Base-by-base conservation (phyloP, 345 rosid species). In the Eucalyptus rudis region DNA sequence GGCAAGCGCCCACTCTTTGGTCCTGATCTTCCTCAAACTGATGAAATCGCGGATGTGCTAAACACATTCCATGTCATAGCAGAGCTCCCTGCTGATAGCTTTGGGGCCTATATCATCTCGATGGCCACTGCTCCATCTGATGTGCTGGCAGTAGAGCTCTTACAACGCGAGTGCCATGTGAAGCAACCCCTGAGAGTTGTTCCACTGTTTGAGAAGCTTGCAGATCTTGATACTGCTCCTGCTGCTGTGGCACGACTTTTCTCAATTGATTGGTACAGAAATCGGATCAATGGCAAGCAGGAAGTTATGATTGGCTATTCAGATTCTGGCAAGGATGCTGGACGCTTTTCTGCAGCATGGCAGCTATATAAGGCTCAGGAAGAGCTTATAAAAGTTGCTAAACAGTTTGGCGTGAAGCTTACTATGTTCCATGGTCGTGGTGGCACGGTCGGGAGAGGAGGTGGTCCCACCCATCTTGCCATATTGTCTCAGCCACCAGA, bases 371-470 rank as follows among this genome's bases (percentile, higher is more conserved):
- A 98, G 93, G 97, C 99, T 90, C 99, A 98, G 90, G 99, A 98
- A 91, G 98, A 97, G 92, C 99, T 98, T 80, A 94, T 98, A 89
- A 96, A 95, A 64, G 99, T 96, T 44, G 96, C 99, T 58, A 98
- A 98, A 93, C 20, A 95, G 86, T 96, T 62, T 88, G 98, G 99
- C 58, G 96, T 98, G 58, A 98, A 98, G 93, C 95, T 98, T 33
- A 98, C 99, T 12, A 97, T 98, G 99, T 98, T 98, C 93, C 99
- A 98, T 89, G 99, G 99, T 36, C 99, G 99, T 87, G 99, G 99
- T 89, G 99, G 99, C 64, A 98, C 99, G 5, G 99, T 98, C 43
- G 99, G 99, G 90, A 94, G 99, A 94, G 99, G 99, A 88, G 99
- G 99, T 87, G 99, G 99, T 84, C 99, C 99, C 40, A 97, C 99